Base-by-base conservation (phyloP, 2,329 filamentous ascomycete genomes). In the Ophiostoma pallidulum region DNA sequence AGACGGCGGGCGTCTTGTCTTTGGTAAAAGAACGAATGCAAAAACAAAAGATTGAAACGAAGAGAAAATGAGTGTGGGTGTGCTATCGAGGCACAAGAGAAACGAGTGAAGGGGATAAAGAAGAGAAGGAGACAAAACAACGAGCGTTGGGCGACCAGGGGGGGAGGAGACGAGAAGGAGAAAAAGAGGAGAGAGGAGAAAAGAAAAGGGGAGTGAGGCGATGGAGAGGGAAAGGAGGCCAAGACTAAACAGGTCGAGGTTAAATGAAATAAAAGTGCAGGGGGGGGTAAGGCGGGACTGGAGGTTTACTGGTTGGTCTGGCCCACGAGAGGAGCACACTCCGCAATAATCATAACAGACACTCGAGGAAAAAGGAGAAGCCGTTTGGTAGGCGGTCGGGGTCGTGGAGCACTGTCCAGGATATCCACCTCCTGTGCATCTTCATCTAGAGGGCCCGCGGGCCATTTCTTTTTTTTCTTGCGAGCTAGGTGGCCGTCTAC, bases 181-280 rank as follows among this genome's bases (percentile, higher is more conserved):
- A 24, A 42, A 40, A 40, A 28, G 35, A 31, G 33, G 24, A 26
- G 19, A 42, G 38, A 29, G 37, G 39, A 40, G 10, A 36, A 39
- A 28, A 16, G n/a, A 39, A 43, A 45, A 41, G 35, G 36, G 41
- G 37, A 45, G 37, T 29, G 29, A 13, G 24, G 22, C 14, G 36
- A 44, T 42, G 45, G 37, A 45, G 22, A 45, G 32, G 38, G 42
- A 45, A 46, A 43, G 28, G 39, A 48, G 31, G 22, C 37, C 45
- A 48, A 28, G 28, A 42, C 37, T 14, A 33, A 52, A 48, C 36
- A 33, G 38, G 47, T 41, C 18, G 47, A 52, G 51, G 48, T 50
- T 45, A 46, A 52, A 47, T 50, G 41, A 50, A 41, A 35, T 20
- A 28, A 41, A 37, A 24, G 33, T 28, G 14, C 29, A 19, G 26